phyloP scores from a whole-genome alignment of 2,329 filamentous ascomycete species.

The Ophiostoma montium region DNA sequence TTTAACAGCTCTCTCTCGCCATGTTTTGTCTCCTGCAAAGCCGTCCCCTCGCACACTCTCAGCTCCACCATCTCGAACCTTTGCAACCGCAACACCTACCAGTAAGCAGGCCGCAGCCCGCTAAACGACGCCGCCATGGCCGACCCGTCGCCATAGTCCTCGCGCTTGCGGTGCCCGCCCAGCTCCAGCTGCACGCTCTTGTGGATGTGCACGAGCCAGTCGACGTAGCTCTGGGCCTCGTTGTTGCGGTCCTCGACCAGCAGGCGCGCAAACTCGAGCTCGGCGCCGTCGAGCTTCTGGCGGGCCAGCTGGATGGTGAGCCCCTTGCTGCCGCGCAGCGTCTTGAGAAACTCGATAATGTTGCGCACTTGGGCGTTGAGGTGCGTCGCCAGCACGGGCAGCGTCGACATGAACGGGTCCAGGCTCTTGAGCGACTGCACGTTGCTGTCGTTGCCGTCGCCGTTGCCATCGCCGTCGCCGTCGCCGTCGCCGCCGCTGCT shows the following conservation, averaged over 20 bases:
- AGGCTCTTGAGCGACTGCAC: conserved; percentile 57
- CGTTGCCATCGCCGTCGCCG: no score
- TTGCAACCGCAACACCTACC: conserved; percentile 13
- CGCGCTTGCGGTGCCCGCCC: conserved; percentile 18
- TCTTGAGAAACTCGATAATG: conserved; percentile 73
- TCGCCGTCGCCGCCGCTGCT: conserved; percentile 25
- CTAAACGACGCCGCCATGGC: conserved; percentile 40
- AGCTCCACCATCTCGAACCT: background rate
- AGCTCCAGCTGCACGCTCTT: conserved; percentile 84
- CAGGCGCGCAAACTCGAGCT: conserved; percentile 89
- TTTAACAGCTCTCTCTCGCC: no score
- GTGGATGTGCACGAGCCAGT: conserved; percentile 95
- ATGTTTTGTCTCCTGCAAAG: background rate
- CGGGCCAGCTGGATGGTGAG: conserved; percentile 79
- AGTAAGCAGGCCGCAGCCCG: conserved; percentile 19
- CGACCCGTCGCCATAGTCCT: conserved; percentile 37
- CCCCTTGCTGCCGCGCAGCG: conserved; percentile 71
- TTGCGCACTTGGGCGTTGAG: conserved; percentile 93
- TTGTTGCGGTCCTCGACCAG: conserved; percentile 93
- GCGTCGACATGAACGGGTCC: conserved; percentile 63
- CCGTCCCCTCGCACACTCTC: background rate
- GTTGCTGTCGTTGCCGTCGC: conserved; percentile 15
- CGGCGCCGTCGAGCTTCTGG: conserved; percentile 85
- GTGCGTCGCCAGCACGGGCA: conserved; percentile 81
- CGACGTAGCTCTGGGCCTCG: conserved; percentile 94